Evolutionary conservation across 768 basidiomycete species (phyloP), one percentile per base, ranked within the genome.

Genomic region (Tulasnella sp.): DNA sequence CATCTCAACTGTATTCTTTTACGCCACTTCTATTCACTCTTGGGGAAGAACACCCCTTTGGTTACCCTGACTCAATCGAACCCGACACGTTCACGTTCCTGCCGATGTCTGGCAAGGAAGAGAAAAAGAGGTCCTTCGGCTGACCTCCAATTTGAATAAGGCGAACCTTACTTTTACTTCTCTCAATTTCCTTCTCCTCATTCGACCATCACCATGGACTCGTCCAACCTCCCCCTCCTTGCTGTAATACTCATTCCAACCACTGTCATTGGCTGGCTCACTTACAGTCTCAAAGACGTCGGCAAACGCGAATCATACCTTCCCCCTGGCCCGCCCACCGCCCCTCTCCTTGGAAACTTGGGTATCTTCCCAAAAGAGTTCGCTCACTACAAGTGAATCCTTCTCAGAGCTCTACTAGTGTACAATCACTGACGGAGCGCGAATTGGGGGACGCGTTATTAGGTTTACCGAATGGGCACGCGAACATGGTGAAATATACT

Each of bases 391-490:
- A 63, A 63, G 56, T 70, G 63, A 52, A 56, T 58, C 62, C 66
- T 43, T 65, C 63, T 24, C 54, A 66, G 24, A 64, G 64, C 56
- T 53, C 70, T 13, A 26, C 66, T 32, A 54, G 3, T 47, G 50
- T 32, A 56, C 55, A 23, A 47, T 61, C 23, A 43, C 68, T n/a
- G n/a, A 29, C 59, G 64, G 11, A 44, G 62, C 44, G 64, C 66
- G 63, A 58, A 64, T 53, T 61, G 10, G 62, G 56, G n/a, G 42
- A 27, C 55, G 44, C 61, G 19, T n/a, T n/a, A n/a, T n/a, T 61
- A 71, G 67, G 49, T 66, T 71, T 24, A 67, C 69, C 4, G 67
- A 68, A 61, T 70, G 69, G 70, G 67, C 70, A 0, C 56, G 62
- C 17, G 24, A 52, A 29, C 70, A 70, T 42, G 70, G 70, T 3